Evolutionary conservation across 805 yeast genomes (phyloP).

Genomic region (Kodamaea sagamina): DNA sequence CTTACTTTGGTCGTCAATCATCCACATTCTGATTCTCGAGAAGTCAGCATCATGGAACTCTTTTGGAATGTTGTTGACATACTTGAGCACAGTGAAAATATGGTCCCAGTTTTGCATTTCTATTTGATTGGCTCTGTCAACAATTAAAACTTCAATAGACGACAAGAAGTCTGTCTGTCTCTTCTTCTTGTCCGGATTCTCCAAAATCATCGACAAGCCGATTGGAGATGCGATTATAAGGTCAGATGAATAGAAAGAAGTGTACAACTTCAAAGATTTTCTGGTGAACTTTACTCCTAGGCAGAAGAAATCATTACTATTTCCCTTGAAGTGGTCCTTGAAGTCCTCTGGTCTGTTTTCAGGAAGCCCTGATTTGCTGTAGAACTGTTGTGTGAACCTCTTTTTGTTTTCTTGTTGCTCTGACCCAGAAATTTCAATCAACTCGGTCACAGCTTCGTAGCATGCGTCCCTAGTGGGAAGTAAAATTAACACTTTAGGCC

Average conservation of each 20-base stretch:
- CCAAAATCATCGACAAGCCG: constrained; percentile 75
- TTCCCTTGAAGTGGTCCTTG: constrained; percentile 77
- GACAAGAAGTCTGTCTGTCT: constrained; percentile 80
- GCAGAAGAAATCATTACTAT: constrained; percentile 88
- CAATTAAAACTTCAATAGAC: constrained; percentile 77
- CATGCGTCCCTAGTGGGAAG: constrained; percentile 84
- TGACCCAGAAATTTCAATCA: constrained; percentile 64
- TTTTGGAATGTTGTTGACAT: constrained; percentile 75
- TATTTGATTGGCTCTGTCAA: constrained; percentile 84
- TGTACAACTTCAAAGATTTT: constrained; percentile 78
- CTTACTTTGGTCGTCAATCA: constrained; percentile 77
- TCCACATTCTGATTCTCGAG: constrained; percentile 89
- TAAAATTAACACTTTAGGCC: constrained; percentile 83
- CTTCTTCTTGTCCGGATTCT: constrained; percentile 54
- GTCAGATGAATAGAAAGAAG: constrained; percentile 84
- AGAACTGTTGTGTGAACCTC: constrained; percentile 73
- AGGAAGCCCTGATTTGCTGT: constrained; percentile 49
- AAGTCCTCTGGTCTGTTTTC: constrained; percentile 80
- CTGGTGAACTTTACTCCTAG: constrained; percentile 90
- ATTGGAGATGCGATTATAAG: constrained; percentile 88
- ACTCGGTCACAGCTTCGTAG: constrained; percentile 60
- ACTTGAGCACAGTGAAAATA: constrained; percentile 61
- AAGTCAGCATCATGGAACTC: constrained; percentile 83
- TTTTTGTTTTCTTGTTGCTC: constrained; percentile 79
- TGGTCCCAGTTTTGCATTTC: constrained; percentile 95